Evolutionary conservation across 2,329 filamentous ascomycete genomes (phyloP).

Genomic region (Stagonosporopsis vannaccii): DNA sequence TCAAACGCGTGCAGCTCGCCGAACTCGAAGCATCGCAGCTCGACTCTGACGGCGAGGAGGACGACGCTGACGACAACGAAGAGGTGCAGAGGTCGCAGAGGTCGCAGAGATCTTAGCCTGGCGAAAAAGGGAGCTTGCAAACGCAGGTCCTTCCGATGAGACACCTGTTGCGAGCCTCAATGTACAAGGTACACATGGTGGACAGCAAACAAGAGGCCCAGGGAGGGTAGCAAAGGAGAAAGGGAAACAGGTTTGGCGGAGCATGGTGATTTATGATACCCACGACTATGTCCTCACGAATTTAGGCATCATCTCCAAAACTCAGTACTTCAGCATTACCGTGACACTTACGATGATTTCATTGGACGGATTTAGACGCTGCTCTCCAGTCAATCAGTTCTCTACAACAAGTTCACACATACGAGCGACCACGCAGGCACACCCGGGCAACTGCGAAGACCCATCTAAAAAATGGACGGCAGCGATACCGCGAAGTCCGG

Average conservation of each 20-base stretch:
- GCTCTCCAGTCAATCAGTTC: too few relatives aligned
- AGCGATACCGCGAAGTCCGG: background rate
- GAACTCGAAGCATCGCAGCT: conserved; percentile 35
- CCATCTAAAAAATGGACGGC: background rate
- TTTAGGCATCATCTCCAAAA: background rate
- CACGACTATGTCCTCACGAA: background rate
- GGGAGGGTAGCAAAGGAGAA: background rate
- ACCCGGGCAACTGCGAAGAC: background rate
- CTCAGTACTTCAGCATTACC: background rate
- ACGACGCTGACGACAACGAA: conserved; percentile 17
- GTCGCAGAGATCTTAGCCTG: background rate
- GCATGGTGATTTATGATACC: background rate
- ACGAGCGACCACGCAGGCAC: too few relatives aligned
- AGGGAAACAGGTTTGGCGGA: background rate
- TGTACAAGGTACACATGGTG: conserved; percentile 33
- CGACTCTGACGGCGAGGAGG: conserved; percentile 40
- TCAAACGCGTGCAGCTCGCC: conserved; percentile 45
- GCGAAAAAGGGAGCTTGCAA: background rate
- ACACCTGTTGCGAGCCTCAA: conserved; percentile 25
- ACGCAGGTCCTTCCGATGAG: conserved; percentile 15
- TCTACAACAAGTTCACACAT: too few relatives aligned
- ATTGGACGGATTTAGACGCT: too few relatives aligned
- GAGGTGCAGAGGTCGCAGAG: too few relatives aligned
- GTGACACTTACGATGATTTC: too few relatives aligned
- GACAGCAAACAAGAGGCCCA: too few relatives aligned